Base-by-base conservation (phyloP, 2,329 filamentous ascomycete species). In the Fusarium goolgardi region DNA sequence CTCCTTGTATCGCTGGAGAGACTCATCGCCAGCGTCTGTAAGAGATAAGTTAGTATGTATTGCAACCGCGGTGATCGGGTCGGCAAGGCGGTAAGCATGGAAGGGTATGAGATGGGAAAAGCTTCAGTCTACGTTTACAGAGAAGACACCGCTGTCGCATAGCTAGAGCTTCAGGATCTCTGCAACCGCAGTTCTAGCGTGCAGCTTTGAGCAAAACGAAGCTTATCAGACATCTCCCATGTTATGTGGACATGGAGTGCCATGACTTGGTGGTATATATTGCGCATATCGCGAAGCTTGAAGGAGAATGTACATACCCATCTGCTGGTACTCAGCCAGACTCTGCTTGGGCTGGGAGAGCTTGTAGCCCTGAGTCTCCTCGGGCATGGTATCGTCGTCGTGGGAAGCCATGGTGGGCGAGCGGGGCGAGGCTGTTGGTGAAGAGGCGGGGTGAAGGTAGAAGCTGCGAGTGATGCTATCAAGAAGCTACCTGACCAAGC, bases 291-390 rank as follows among this genome's bases (percentile, higher is more conserved):
- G 61, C 54, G 68, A 62, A 66, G 47, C 59, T 55, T 31, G 25
- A 54, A 29, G 52, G 23, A 23, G 45, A 41, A 11, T 56, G 40
- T 20, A 75, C 92, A 77, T 85, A 97, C 94, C 96, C 82, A 99
- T 91, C 80, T 97, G 86, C 78, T 95, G 87, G 83, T 97, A 97
- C 81, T 97, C 92, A 70, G 95, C 92, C 77, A 99, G 86, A 74
- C 93, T 96, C 88, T 98, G 97, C 90, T 97, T 97, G 67, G 86
- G 86, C 88, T 97, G 93, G 73, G 93, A 94, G 78, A 97, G 91
- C 89, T 96, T 97, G 90, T 97, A 98, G 79, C 95, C 95, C 83
- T 94, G 90, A 71, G 94, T 97, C 83, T 91, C 87, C 84, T 96
- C 92, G 69, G 93, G 91, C 80, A 91, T 85, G 72, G 95, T 88